Evolutionary conservation across 2,329 filamentous ascomycete genomes (phyloP).

Genomic region (Aspergillus nomiae): DNA sequence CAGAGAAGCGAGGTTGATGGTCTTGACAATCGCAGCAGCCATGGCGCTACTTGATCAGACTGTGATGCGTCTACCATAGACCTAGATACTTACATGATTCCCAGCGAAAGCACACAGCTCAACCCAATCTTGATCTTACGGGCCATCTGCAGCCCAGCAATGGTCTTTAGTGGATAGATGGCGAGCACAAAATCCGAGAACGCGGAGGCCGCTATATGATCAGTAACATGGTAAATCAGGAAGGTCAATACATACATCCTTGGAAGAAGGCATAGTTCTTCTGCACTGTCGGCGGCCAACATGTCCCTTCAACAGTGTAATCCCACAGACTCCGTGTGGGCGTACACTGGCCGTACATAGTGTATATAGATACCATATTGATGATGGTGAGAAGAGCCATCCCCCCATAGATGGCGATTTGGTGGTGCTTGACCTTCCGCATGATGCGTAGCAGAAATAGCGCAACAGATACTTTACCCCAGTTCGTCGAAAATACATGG

Average conservation of each 20-base stretch:
- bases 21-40: constrained; percentile 17
- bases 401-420: constrained; percentile 8
- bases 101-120: constrained; percentile 16
- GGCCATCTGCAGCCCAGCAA: constrained; percentile 14
- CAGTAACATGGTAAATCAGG: not conserved
- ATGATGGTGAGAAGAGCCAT: constrained; percentile 5
- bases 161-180: constrained; percentile 15
- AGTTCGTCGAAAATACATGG: constrained; percentile 18
- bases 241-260: constrained; percentile 7
- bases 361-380: constrained; percentile 8
- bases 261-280: constrained; percentile 17
- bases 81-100: constrained; percentile 10
- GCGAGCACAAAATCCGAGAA: constrained; percentile 14
- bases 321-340: constrained; percentile 9
- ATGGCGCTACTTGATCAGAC: constrained; percentile 11
- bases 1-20: constrained; percentile 9
- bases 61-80: not conserved
- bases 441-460: constrained; percentile 17
- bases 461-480: constrained; percentile 18
- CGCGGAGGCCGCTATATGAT: constrained; percentile 10
- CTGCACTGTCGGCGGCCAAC: constrained; percentile 9
- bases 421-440: constrained; percentile 11
- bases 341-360: constrained; percentile 16
- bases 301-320: not conserved
- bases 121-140: constrained; percentile 15